Evolutionary conservation across 2,329 filamentous ascomycete species (phyloP).

Genomic region (Mycogone perniciosa): DNA sequence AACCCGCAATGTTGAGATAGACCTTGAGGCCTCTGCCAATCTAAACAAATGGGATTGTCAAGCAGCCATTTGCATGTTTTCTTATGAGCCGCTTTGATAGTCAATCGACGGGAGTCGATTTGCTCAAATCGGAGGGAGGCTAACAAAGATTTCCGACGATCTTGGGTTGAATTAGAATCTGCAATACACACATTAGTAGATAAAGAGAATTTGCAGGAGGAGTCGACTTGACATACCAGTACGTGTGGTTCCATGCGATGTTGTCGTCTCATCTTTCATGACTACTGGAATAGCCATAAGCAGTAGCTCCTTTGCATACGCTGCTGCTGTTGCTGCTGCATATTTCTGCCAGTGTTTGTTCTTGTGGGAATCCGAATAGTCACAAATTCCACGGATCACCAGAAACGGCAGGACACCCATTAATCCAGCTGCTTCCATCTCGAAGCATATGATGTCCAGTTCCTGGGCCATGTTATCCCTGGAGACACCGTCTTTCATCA

Average conservation of each 20-base stretch:
- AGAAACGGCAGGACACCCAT: constrained; percentile 14
- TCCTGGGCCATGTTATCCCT: no score
- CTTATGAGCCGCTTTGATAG: constrained; percentile 10
- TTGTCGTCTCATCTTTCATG: no score
- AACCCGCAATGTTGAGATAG: constrained; percentile 4
- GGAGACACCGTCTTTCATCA: no score
- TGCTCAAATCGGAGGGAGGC: constrained; percentile 8
- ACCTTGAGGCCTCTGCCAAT: constrained; percentile 5
- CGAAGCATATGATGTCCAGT: constrained; percentile 10
- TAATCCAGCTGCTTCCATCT: constrained; percentile 19
- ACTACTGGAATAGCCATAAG: no score
- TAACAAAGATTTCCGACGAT: no score
- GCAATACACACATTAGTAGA: no score
- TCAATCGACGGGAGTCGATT: constrained; percentile 11
- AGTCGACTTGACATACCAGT: no score
- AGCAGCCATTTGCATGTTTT: constrained; percentile 19
- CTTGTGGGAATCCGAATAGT: constrained; percentile 21
- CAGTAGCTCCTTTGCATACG: constrained; percentile 15
- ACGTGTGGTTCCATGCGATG: no score
- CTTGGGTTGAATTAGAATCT: no score
- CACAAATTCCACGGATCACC: constrained; percentile 18
- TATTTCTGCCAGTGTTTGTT: constrained; percentile 18
- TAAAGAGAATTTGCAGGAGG: no score
- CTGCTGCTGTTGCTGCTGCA: constrained; percentile 16
- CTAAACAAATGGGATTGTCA: background rate